Base-by-base conservation (phyloP, 2,329 filamentous ascomycete genomes). In the Gaeumannomyces tritici region DNA sequence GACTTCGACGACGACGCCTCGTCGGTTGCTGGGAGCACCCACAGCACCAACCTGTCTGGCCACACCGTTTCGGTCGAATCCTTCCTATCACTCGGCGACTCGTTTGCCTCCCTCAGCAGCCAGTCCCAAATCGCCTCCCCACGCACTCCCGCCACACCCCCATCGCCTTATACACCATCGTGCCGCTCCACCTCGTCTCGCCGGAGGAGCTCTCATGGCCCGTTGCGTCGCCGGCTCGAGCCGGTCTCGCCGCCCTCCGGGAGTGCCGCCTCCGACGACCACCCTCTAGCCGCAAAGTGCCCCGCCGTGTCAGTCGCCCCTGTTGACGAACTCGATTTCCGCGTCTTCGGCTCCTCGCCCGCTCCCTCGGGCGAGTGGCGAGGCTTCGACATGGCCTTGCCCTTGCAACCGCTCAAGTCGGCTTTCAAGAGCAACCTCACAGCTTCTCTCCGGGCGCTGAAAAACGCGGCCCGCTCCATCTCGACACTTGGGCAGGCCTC, bases 391-490 rank as follows among this genome's bases (percentile, higher is more conserved):
- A 42, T 47, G 11, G 58, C 12, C 28, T 12, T 27, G 57, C 31
- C 29, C 31, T 51, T 27, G 62, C 57, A 35, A 7, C 82, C 83
- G 2, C 74, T 85, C 47, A 77, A 78, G 63, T 80, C 80, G 47
- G 85, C 81, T 8, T 89, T 89, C 75, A 88, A 88, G 71, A 89
- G 86, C 4, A 89, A 89, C 68, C 71, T 89, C 51, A 89, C 86
- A 7, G 86, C 86, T 8, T 89, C 86, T 12, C 75, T 89, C 58
- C 81, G 84, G 26, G 86, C 86, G 42, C 72, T 89, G 63, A 82
- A 83, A 64, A 86, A 83, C 47, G 86, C 86, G 1, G 86, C 86
- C 60, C 83, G 80, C 64, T 85, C 85, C 9, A 80, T 89, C 62
- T 88, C 85, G 3, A 79, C 72, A 65, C 80, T 89, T 65, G 87